Evolutionary conservation across 345 rosid genomes (phyloP).

Genomic region (Raphanus raphanistrum): DNA sequence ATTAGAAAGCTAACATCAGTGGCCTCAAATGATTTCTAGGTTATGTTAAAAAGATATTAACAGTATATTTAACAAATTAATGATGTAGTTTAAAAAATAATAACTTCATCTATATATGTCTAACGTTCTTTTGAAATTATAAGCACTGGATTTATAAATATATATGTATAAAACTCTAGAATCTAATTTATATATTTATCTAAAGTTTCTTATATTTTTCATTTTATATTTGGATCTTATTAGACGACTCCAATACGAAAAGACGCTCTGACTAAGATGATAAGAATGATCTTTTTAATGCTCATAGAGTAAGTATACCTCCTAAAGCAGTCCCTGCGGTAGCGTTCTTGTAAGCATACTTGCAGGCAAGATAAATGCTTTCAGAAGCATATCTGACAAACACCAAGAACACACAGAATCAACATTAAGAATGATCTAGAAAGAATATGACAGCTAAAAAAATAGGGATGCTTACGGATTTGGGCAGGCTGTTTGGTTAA

Average conservation of each 20-base stretch:
- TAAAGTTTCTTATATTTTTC: background rate
- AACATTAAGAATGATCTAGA: background rate
- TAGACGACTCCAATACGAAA: background rate
- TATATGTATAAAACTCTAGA: no score
- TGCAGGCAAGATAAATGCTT: constrained; percentile 6
- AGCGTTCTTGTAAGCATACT: background rate
- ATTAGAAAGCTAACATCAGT: background rate
- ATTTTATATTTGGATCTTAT: background rate
- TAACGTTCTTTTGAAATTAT: background rate
- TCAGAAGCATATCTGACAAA: constrained; percentile 6
- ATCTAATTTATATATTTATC: no score
- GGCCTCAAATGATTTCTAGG: background rate
- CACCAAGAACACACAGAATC: background rate
- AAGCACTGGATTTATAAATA: background rate
- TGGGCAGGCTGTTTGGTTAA: constrained; percentile 64
- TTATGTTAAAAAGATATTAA: no score
- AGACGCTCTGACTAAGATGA: background rate
- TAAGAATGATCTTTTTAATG: background rate
- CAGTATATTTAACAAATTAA: background rate
- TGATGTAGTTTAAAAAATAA: background rate
- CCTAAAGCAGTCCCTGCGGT: background rate
- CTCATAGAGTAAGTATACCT: background rate
- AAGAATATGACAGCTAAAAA: background rate
- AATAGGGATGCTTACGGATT: constrained; percentile 48
- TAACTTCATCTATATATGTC: no score